Conservation (phyloP, 2,329 filamentous ascomycete genomes). For the Beauveria caledonica region DNA sequence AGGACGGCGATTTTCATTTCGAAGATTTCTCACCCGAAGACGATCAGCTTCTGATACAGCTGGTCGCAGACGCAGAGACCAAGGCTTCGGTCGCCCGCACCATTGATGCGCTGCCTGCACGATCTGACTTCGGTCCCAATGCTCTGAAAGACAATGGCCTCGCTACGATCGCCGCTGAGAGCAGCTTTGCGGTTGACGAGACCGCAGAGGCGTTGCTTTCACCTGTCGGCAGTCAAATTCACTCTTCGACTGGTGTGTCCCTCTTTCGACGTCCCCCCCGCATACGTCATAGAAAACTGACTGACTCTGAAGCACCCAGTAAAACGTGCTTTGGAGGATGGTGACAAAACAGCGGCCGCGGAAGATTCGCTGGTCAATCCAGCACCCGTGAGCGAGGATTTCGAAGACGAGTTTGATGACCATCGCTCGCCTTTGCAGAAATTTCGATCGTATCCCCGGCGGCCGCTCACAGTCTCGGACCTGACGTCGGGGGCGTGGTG, state of each 20-base stretch:
- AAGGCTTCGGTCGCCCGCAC: constrained; percentile 9
- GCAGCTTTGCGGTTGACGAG: neutral
- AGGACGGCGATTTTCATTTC: constrained; percentile 38
- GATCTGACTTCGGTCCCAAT: neutral
- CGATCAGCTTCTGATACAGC: constrained; percentile 31
- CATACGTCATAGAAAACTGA: constrained; percentile 38
- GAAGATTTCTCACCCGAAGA: constrained; percentile 40
- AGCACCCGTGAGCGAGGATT: constrained; percentile 15
- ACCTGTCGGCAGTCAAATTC: neutral
- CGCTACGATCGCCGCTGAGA: neutral
- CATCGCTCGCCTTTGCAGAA: constrained; percentile 57
- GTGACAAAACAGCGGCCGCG: constrained; percentile 11
- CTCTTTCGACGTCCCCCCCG: neutral
- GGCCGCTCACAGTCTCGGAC: constrained; percentile 80
- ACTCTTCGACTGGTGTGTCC: constrained; percentile 46
- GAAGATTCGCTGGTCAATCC: neutral
- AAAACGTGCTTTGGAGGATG: constrained; percentile 33
- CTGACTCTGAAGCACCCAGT: constrained; percentile 58
- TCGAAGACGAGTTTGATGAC: constrained; percentile 21
- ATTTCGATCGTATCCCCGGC: constrained; percentile 69
- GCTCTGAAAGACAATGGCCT: neutral
- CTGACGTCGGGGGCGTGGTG: constrained; percentile 89
- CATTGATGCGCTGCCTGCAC: neutral
- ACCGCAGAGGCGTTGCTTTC: neutral
- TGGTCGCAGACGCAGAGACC: constrained; percentile 20